These are phyloP conservation scores for maize (Zea mays) DNA, from an alignment of 176 grass and related monocot species.

Conservation along the genomic window DNA sequence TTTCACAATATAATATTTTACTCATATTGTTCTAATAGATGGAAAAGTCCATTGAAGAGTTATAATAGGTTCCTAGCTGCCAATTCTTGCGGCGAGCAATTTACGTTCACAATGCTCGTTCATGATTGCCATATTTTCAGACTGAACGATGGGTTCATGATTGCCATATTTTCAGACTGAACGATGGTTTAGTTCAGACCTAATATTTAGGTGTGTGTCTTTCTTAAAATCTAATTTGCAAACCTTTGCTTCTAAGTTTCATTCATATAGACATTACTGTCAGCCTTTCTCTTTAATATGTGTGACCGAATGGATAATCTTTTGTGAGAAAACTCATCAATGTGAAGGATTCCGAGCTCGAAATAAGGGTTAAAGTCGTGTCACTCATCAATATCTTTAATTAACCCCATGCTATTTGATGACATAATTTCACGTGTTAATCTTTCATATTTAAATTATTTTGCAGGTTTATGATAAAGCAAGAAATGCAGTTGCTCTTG, in stretches of 20 bases:
- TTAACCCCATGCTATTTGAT: not conserved
- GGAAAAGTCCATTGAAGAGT: not conserved
- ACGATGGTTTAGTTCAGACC: not conserved
- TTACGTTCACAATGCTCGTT: conserved; percentile 17
- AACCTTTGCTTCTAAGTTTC: not conserved
- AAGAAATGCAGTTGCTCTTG: conserved; percentile 95
- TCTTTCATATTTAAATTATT: conserved; percentile 26
- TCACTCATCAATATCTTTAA: conserved; percentile 5
- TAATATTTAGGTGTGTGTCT: not conserved
- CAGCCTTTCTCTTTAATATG: not conserved
- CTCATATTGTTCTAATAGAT: not conserved
- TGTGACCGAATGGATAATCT: conserved; percentile 1
- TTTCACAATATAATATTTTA: not conserved
- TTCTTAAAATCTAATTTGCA: not conserved
- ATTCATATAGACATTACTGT: not conserved
- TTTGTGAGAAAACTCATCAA: not conserved
- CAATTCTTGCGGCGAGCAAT: not conserved
- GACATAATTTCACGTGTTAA: not conserved
- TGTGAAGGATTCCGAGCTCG: conserved; percentile 9
- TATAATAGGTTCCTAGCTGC: not conserved
- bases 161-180: conserved; percentile 15
- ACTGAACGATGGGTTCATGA: not conserved
- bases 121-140: not conserved
- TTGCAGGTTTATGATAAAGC: conserved; percentile 93
- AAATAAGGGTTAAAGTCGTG: conserved; percentile 3